Evolutionary conservation across 371 early-diverging fungal genomes (phyloP), one percentile per base, ranked within the genome.

Genomic region (Mucor piriformis): DNA sequence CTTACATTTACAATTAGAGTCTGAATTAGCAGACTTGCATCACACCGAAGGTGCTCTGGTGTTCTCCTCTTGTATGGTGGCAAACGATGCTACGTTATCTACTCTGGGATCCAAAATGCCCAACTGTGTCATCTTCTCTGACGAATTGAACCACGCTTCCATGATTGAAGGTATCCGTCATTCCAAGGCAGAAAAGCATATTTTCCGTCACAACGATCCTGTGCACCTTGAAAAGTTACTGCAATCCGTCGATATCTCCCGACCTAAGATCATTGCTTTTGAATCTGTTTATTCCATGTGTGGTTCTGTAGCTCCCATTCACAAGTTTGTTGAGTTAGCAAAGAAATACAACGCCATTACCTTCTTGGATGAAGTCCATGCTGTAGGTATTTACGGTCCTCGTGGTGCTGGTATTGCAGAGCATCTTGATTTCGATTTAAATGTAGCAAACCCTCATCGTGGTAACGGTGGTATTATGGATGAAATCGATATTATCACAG

Each of bases 261-360:
- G 83, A 12, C 99, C 99, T 55, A 98, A 98, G 79, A 88, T 98
- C 60, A 93, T 98, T 75, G 98, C 97, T 15, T 98, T 96, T 67
- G 99, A 98, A 82, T 93, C 94, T 50, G 97, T 98, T n/a, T 98
- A 98, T 77, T 96, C 96, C 64, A 98, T 98, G 99, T 94, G 93
- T 37, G 99, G 99, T 44, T 91, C 95, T 20, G 90, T 98, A 51
- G 97, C 97, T 16, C 95, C 92, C 62, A 97, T 97, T 67, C 88
- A 92, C 60, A 93, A 94, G 43, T 96, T 97, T 67, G 91, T 89
- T 62, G 86, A 83, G 33, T 81, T 98, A 34, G 98, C 99, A 65
- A 90, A 91, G 57, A 95, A 96, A 81, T 98, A 98, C 78, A 96
- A 95, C 54, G 99, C 99, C 49, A 90, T 98, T 65, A 97, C 99